These are phyloP conservation scores for Truncatella angustata DNA, from an alignment of 2,329 filamentous ascomycete genomes.

Conservation along the genomic window DNA sequence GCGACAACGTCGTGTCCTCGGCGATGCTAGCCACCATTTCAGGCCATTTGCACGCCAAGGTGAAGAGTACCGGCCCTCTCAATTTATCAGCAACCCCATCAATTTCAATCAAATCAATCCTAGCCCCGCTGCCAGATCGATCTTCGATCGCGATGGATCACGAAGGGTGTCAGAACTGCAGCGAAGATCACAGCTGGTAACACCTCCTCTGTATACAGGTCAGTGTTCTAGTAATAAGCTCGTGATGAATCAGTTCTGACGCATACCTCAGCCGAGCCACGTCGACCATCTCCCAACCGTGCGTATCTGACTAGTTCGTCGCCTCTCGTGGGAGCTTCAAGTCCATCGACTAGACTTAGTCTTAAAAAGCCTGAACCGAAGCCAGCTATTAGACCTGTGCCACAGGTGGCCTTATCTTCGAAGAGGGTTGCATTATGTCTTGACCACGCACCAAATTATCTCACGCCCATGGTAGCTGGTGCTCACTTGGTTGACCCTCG, in stretches of 20 bases:
- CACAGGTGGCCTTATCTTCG: slow-evolving; percentile 13
- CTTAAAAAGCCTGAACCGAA: slow-evolving; percentile 15
- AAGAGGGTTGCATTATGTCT: slow-evolving; percentile 20
- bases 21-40: slow-evolving; percentile 31
- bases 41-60: slow-evolving; percentile 17
- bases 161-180: slow-evolving; percentile 17
- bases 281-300: slow-evolving; percentile 11
- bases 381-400: slow-evolving; percentile 7
- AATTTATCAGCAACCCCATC: slow-evolving; percentile 15
- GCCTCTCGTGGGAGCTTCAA: slow-evolving; percentile 22
- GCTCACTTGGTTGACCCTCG: slow-evolving; percentile 38
- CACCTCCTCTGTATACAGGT: slow-evolving; percentile 21
- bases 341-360: slow-evolving; percentile 25
- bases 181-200: slow-evolving; percentile 16
- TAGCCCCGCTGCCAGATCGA: slow-evolving; percentile 14
- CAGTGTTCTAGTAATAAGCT: too few relatives aligned
- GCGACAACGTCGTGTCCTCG: slow-evolving; percentile 21
- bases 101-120: slow-evolving; percentile 11
- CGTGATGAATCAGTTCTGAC: slow-evolving; percentile 15
- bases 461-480: slow-evolving; percentile 36
- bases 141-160: slow-evolving; percentile 14
- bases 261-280: slow-evolving; percentile 14
- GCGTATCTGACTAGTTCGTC: slow-evolving; percentile 20
- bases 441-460: slow-evolving; percentile 21
- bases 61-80: slow-evolving; percentile 14